A percentile compares a stretch with the other conserved stretches of the same genome.
Conservation (phyloP, 2,329 filamentous ascomycete species). For the Chaetoscypha palmicola region DNA sequence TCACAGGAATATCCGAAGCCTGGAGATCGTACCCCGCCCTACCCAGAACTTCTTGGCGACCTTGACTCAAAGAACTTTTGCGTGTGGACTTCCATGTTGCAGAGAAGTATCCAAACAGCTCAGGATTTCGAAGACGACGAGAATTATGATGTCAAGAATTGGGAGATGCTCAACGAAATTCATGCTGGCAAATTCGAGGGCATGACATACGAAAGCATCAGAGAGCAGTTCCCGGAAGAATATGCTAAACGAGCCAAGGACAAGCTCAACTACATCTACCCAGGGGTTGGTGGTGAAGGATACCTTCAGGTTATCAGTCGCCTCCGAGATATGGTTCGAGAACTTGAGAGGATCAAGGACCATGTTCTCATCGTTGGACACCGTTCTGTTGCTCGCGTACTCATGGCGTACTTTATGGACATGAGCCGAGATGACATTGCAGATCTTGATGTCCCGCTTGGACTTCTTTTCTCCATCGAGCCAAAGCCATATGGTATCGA, state of each 20-base stretch:
- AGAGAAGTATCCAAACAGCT: slow-evolving; percentile 79
- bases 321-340: slow-evolving; percentile 88
- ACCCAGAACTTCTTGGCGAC: slow-evolving; percentile 71
- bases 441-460: slow-evolving; percentile 86
- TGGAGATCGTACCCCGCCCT: slow-evolving; percentile 89
- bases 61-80: slow-evolving; percentile 84
- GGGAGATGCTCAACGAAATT: slow-evolving; percentile 96
- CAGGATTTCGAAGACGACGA: slow-evolving; percentile 86
- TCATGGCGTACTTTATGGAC: slow-evolving; percentile 96
- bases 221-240: slow-evolving; percentile 69
- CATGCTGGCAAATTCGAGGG: slow-evolving; percentile 91
- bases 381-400: slow-evolving; percentile 81
- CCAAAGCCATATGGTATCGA: slow-evolving; percentile 97
- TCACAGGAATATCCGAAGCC: slow-evolving; percentile 72
- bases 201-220: slow-evolving; percentile 89
- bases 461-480: slow-evolving; percentile 90
- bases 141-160: slow-evolving; percentile 92
- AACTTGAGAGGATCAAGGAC: slow-evolving; percentile 95
- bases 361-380: slow-evolving; percentile 90
- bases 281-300: slow-evolving; percentile 89
- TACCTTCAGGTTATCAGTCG: slow-evolving; percentile 97
- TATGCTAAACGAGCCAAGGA: slow-evolving; percentile 72
- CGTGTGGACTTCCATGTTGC: slow-evolving; percentile 97
- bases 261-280: slow-evolving; percentile 95
- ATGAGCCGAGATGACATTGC: slow-evolving; percentile 86